phyloP scores from a whole-genome alignment of 768 basidiomycete species.

The Cyclocybe cylindracea region DNA sequence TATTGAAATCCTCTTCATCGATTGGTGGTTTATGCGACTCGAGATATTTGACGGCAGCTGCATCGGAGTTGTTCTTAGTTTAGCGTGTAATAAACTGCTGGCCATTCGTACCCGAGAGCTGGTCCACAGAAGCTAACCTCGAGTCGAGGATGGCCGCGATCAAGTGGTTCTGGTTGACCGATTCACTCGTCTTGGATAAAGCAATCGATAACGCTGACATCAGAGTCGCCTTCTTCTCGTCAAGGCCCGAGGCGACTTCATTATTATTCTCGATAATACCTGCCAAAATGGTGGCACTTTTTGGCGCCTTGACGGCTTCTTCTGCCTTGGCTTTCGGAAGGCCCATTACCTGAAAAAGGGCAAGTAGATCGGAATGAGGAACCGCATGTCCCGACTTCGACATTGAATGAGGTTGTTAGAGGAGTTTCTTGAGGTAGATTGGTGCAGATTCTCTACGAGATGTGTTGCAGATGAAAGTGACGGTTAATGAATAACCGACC shows the following conservation, averaged over 20 bases:
- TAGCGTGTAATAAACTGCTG: conserved; percentile 76
- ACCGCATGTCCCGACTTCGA: conserved; percentile 26
- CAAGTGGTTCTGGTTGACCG: conserved; percentile 60
- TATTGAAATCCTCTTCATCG: conserved; percentile 70
- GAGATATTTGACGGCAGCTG: conserved; percentile 79
- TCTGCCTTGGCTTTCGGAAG: conserved; percentile 75
- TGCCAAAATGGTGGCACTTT: conserved; percentile 69
- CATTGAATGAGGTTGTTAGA: conserved; percentile 17
- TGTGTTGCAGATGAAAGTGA: no score
- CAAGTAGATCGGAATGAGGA: conserved; percentile 30
- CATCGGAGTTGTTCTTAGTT: not conserved
- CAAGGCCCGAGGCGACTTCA: conserved; percentile 49
- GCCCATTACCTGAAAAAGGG: conserved; percentile 76
- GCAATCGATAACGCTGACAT: conserved; percentile 66
- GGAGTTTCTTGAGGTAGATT: not conserved
- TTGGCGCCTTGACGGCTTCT: conserved; percentile 81
- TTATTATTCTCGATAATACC: conserved; percentile 64
- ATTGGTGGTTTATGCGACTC: conserved; percentile 62
- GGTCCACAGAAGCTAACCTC: conserved; percentile 78
- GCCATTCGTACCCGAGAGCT: conserved; percentile 72
- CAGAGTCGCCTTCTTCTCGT: conserved; percentile 78
- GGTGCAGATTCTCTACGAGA: no score
- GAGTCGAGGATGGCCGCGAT: conserved; percentile 71
- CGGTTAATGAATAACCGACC: no score
- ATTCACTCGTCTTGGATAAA: conserved; percentile 52